phyloP scores from a whole-genome alignment of 2,329 filamentous ascomycete genomes.

The Colletotrichum liriopes region DNA sequence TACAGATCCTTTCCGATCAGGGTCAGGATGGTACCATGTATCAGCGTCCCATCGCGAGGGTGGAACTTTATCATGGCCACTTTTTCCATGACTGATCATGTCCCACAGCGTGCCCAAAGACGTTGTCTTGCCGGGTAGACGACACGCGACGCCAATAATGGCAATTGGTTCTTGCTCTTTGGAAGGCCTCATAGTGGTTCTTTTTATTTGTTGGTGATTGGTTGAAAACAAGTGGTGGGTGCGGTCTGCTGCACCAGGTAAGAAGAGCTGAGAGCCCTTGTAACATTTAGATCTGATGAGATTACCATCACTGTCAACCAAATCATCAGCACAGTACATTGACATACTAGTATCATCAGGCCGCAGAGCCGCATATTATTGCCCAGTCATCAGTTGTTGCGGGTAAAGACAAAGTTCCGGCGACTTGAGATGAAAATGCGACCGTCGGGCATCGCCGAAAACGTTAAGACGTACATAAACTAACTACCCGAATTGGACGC shows the following conservation, averaged over 20 bases:
- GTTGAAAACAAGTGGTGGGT: neutral
- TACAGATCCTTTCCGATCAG: conserved; percentile 44
- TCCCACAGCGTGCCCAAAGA: conserved; percentile 55
- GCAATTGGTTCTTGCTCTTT: conserved; percentile 53
- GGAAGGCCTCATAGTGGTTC: conserved; percentile 25
- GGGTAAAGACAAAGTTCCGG: too few species aligned
- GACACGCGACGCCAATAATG: conserved; percentile 57
- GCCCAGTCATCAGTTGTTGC: too few species aligned
- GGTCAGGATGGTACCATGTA: conserved; percentile 44
- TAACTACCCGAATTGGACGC: too few species aligned
- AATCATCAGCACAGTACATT: too few species aligned
- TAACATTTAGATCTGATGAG: too few species aligned
- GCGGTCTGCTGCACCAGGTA: neutral
- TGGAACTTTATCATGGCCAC: conserved; percentile 42
- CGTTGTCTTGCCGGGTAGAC: conserved; percentile 54
- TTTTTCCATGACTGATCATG: conserved; percentile 44
- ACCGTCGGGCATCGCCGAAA: too few species aligned
- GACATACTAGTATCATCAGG: too few species aligned
- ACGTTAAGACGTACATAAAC: too few species aligned
- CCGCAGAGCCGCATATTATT: too few species aligned
- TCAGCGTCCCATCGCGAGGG: conserved; percentile 45
- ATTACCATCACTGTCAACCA: too few species aligned
- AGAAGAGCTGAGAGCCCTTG: neutral
- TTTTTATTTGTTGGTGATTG: neutral
- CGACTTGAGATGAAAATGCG: too few species aligned